Evolutionary conservation across 1,284 basidiomycete genomes (phyloP), one percentile per base, ranked within the genome.

Genomic region (Austropuccinia psidii): DNA sequence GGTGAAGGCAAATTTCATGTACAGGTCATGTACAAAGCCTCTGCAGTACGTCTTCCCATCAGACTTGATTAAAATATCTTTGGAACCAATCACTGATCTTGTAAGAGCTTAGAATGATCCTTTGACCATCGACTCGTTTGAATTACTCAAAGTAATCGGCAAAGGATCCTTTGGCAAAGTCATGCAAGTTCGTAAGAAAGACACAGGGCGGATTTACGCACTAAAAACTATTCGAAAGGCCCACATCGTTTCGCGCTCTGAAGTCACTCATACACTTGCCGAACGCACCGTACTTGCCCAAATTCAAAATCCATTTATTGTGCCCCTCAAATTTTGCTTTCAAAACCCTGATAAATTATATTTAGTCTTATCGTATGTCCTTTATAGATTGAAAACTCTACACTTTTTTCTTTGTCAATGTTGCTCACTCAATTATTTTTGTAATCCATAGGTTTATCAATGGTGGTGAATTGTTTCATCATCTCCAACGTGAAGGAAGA

Each of bases 191-290:
- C 90, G 95, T 75, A 98, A 98, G 83, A 88, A 86, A 81, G 95
- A 98, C 83, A 98, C 96, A 54, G 90, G 92, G 81, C 91, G 96
- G 65, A 98, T 99, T 83, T 99, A 98, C 83, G 96, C 96, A 70
- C 98, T 99, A 94, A 99, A 99, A 81, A 91, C 98, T 62, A 86
- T 99, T 47, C 95, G 91, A 45, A 99, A 99, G 84, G 93, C 92
- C 83, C 95, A 99, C 82, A 98, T 99, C 79, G 88, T 98, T 73
- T 91, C 92, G 52, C 98, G 98, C 85, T 98, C 98, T 83, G 96
- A 99, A 82, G 93, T 99, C 54, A 94, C 93, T 9, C 96, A 99
- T 82, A 99, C 95, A 17, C 98, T 99, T 77, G 96, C 95, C 78
- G 96, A 99, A 82, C 90, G 96, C 82, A 97, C 98, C 84, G 98